Conservation (phyloP, 2,329 filamentous ascomycete genomes). For the Cladosporium sp. region DNA sequence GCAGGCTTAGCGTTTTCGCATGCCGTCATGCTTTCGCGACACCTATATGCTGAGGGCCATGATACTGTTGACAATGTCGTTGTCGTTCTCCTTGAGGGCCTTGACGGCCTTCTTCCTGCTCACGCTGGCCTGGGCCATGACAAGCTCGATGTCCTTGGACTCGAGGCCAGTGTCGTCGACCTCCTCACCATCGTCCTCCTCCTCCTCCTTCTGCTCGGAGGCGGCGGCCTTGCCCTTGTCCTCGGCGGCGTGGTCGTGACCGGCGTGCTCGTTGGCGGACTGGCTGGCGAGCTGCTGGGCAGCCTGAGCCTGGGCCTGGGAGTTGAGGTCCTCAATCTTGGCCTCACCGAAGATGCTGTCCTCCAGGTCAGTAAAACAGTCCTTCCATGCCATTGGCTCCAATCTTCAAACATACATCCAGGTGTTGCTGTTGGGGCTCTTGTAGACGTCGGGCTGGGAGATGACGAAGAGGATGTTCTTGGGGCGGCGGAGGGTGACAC, state of each 20-base stretch:
- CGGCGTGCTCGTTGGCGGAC: slow-evolving; percentile 64
- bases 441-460: slow-evolving; percentile 99
- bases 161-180: slow-evolving; percentile 92
- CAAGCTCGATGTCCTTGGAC: slow-evolving; percentile 98
- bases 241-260: slow-evolving; percentile 71
- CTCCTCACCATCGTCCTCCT: slow-evolving; percentile 91
- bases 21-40: background rate
- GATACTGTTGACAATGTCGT: slow-evolving; percentile 99
- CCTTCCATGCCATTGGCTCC: slow-evolving; percentile 19
- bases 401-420: slow-evolving; percentile 73
- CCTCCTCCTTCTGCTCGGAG: slow-evolving; percentile 55
- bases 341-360: slow-evolving; percentile 96
- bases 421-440: slow-evolving; percentile 98
- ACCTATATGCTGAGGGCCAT: slow-evolving; percentile 73
- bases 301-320: slow-evolving; percentile 90
- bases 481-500: slow-evolving; percentile 93
- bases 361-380: slow-evolving; percentile 12
- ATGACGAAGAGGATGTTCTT: slow-evolving; percentile 99
- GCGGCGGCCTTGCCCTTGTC: slow-evolving; percentile 71
- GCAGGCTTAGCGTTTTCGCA: slow-evolving; percentile 4
- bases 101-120: slow-evolving; percentile 98
- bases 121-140: slow-evolving; percentile 96
- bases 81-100: slow-evolving; percentile 97
- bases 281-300: slow-evolving; percentile 87
- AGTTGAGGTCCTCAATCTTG: slow-evolving; percentile 99